Base-by-base conservation (phyloP, 2,329 filamentous ascomycete genomes). In the Amauroascus niger region DNA sequence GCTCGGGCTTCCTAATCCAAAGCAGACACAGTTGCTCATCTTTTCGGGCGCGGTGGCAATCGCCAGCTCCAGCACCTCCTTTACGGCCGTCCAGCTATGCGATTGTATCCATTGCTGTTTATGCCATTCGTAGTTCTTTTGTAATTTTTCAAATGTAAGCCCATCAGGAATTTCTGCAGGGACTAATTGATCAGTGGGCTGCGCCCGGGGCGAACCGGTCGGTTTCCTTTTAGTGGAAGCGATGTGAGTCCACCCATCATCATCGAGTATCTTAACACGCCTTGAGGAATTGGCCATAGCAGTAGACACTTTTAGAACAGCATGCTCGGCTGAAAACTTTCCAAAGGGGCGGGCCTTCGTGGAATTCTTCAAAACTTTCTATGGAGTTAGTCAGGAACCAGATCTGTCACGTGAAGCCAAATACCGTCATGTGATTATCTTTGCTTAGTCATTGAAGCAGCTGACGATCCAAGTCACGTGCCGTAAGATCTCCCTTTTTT, bases 211-310 rank as follows among this genome's bases (percentile, higher is more conserved):
- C 22, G 37, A 18, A n/a, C 28, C 48, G 40, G 49, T 11, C 14
- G 30, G 30, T 39, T 49, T 14, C 14, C 39, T n/a, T 33, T 16
- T 55, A 37, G 43, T 39, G 56, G 22, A 53, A 20, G 67, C 67
- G 56, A 74, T 64, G 58, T 73, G 71, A 22, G 71, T 73, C 71
- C 71, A 74, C 62, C 71, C 71, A 46, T 70, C 62, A 20, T 63
- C 54, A 59, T 70, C 70, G 49, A 65, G 67, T 56, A 72, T 57
- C 62, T 69, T 57, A 41, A 67, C 59, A 35, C 68, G 68, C 58
- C 70, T 71, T 55, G 46, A n/a, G 26, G 54, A 20, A 55, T 37
- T 44, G 51, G 37, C n/a, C 53, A 46, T 57, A 55, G 18, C 39
- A 41, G 18, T 41, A 16, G 39, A 41, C n/a, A n/a, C n/a, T n/a